Evolutionary conservation across 75 land plant genomes (phyloP).

Genomic region (Selaginella tamariscina): DNA sequence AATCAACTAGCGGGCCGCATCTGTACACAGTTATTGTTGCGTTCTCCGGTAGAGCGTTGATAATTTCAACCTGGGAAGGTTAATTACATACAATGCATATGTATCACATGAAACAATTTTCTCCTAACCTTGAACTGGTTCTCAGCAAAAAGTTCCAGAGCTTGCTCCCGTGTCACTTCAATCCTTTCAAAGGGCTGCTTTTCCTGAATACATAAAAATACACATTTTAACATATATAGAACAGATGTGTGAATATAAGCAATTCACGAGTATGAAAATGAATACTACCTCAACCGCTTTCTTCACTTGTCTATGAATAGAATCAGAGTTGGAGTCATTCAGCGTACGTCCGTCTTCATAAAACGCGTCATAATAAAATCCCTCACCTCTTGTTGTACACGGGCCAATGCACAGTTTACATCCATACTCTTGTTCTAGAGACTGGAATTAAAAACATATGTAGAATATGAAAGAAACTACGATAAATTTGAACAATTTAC

Average conservation of each 20-base stretch:
- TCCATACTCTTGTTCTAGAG: slow-evolving; percentile 75
- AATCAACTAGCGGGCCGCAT: slow-evolving; percentile 93
- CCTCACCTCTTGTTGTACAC: slow-evolving; percentile 98
- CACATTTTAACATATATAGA: background rate
- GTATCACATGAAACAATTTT: too few species aligned
- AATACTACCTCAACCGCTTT: slow-evolving; percentile 54
- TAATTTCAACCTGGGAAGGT: slow-evolving; percentile 73
- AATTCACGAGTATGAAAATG: background rate
- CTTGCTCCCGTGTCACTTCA: slow-evolving; percentile 91
- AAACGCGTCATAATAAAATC: slow-evolving; percentile 96
- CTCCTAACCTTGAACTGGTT: slow-evolving; percentile 77
- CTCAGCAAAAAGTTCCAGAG: slow-evolving; percentile 85
- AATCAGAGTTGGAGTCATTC: slow-evolving; percentile 71
- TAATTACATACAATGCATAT: too few species aligned
- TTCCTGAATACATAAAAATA: slow-evolving; percentile 43
- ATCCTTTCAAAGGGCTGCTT: slow-evolving; percentile 95
- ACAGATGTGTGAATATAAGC: background rate
- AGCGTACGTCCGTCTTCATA: slow-evolving; percentile 58
- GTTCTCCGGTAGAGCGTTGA: slow-evolving; percentile 81
- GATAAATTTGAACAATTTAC: too few species aligned
- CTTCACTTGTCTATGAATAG: slow-evolving; percentile 43
- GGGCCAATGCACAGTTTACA: slow-evolving; percentile 98
- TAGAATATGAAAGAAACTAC: too few species aligned
- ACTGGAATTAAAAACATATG: slow-evolving; percentile 28
- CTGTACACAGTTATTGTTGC: slow-evolving; percentile 95